phyloP scores from a whole-genome alignment of 805 yeast species.

The Yamadazyma sp. region DNA sequence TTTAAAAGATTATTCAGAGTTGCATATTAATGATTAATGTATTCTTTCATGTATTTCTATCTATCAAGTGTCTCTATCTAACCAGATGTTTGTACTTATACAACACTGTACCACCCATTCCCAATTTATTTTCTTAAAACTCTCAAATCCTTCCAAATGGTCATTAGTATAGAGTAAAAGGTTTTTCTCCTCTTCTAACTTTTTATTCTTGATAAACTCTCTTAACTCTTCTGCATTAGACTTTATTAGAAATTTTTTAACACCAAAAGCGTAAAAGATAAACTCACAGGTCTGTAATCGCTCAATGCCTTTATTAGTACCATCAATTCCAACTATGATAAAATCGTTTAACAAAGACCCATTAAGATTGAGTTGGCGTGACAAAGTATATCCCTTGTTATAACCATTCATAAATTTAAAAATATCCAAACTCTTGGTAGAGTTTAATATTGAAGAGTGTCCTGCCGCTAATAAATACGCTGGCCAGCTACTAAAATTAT shows the following conservation, averaged over 20 bases:
- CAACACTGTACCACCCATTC: constrained; percentile 69
- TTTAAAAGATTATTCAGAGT: constrained; percentile 19
- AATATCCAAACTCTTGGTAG: constrained; percentile 49
- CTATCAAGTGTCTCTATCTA: neutral
- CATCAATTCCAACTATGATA: constrained; percentile 35
- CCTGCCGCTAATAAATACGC: constrained; percentile 73
- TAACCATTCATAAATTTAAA: constrained; percentile 39
- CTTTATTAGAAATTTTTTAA: constrained; percentile 18
- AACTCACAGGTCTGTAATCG: constrained; percentile 38
- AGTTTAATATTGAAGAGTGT: constrained; percentile 44
- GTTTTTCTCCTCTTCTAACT: constrained; percentile 6
- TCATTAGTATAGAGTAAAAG: constrained; percentile 29
- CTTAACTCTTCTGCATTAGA: constrained; percentile 9
- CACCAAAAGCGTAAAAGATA: constrained; percentile 47
- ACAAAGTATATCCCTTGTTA: constrained; percentile 24
- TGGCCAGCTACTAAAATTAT: constrained; percentile 33
- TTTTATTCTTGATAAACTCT: constrained; percentile 1
- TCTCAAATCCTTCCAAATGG: neutral
- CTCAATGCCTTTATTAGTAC: constrained; percentile 18
- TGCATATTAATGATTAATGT: constrained; percentile 3
- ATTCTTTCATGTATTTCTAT: neutral
- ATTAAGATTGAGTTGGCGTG: constrained; percentile 44
- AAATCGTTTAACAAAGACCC: constrained; percentile 26
- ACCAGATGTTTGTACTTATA: constrained; percentile 39
- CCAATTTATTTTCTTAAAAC: constrained; percentile 43